Evolutionary conservation across 331 rosid species (phyloP), one percentile per base, ranked within the genome.

Genomic region (Quercus tomentella): DNA sequence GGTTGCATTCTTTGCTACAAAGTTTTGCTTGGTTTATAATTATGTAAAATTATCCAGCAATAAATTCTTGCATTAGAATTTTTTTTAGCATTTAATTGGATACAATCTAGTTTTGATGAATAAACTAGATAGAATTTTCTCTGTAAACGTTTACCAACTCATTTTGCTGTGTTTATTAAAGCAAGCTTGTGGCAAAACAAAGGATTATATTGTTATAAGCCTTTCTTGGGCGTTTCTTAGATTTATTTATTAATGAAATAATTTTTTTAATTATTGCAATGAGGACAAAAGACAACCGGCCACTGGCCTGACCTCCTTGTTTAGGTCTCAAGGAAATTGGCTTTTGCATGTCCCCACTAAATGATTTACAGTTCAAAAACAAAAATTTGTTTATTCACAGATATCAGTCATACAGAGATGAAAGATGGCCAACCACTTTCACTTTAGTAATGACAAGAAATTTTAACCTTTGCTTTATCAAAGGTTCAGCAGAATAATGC

Each of bases 1-100:
- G 12, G 58, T 80, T 70, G 30, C 73, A 85, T 88, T 83, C 88
- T 84, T 86, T 84, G 70, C 76, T 58, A 74, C 23, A 5, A 20
- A 17, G 35, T 82, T 67, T 75, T 31, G 51, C 26, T n/a, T 67
- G 16, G 7, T 18, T 67, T 20, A 16, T n/a, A 1, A n/a, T 20
- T 35, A n/a, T 33, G 25, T 65, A 17, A 21, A 35, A 31, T 5
- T 20, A 3, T 9, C n/a, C 25, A 18, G 18, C 16, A 67, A 35
- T 35, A 9, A 67, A 67, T 35, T 67, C 11, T 22, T 33, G 21
- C 11, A 33, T 33, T 20, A 3, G 52, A 31, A 31, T 66, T 66
- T 66, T 22, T 22, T 31, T 28, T 6, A 33, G 49, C 49, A 66
- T 31, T 66, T 66, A 7, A 18, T 66, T 66, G 26, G 25, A 17